Percentiles rank a stretch among this genome's conserved stretches.
Conservation (phyloP, 2,329 filamentous ascomycete species). For the Keithomyces neogunnii region DNA sequence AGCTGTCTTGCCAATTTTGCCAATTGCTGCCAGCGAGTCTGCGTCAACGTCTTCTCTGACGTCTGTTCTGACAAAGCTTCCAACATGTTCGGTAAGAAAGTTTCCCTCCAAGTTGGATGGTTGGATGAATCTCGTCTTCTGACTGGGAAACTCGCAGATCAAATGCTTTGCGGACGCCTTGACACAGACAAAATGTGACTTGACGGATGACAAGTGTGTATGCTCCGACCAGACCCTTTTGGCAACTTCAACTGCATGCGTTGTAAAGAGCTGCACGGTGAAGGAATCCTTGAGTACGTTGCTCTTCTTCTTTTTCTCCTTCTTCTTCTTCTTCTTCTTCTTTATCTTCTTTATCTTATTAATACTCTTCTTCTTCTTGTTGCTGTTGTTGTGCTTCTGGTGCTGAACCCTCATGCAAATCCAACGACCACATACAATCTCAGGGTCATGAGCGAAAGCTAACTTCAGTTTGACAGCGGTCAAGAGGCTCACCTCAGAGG, state of each 20-base stretch:
- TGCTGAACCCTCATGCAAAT: not conserved
- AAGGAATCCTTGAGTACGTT: slow-evolving; percentile 2
- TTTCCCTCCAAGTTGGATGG: not conserved
- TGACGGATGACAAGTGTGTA: not conserved
- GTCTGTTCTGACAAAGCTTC: not conserved
- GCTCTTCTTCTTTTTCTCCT: too few species aligned
- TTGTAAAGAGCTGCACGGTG: not conserved
- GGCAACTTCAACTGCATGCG: not conserved
- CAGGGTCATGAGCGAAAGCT: not conserved
- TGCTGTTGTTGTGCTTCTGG: too few species aligned
- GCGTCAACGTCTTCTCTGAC: not conserved
- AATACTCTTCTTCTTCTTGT: too few species aligned
- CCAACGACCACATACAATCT: not conserved
- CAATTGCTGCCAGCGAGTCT: not conserved
- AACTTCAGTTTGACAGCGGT: not conserved
- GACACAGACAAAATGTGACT: not conserved
- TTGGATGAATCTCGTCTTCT: not conserved
- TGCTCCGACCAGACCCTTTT: slow-evolving; percentile 1
- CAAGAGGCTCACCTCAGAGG: slow-evolving; percentile 9
- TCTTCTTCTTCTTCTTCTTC: too few species aligned
- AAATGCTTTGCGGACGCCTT: not conserved
- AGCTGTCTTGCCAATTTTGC: not conserved
- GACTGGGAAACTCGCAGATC: not conserved
- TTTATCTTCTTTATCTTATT: too few species aligned
- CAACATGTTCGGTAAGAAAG: not conserved